A percentile compares a stretch with the other conserved stretches of the same genome.
These are phyloP conservation scores for Avena eriantha DNA, from an alignment of 176 grass and related monocot genomes.

Conservation along the genomic window DNA sequence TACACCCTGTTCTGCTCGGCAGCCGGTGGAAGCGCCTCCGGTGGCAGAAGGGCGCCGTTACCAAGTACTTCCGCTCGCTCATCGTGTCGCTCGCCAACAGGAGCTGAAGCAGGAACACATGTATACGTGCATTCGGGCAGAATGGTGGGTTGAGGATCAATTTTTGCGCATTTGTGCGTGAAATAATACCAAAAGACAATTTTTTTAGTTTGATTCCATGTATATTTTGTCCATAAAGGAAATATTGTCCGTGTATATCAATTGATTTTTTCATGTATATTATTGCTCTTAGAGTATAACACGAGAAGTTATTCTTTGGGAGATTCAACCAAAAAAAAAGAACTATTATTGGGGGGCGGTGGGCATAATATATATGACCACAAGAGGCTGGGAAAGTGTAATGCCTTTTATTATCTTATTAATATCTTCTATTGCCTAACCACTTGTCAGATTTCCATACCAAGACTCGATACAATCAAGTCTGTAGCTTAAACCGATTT, in stretches of 20 bases:
- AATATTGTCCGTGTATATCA: neutral
- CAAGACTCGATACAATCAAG: too few species aligned
- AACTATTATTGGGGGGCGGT: neutral
- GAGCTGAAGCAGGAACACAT: slow-evolving; percentile 32
- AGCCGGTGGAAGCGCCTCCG: slow-evolving; percentile 83
- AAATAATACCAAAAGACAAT: slow-evolving; percentile 18
- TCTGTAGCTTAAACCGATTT: too few species aligned
- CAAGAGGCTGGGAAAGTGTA: too few species aligned
- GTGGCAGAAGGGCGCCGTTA: slow-evolving; percentile 55
- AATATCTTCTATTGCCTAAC: too few species aligned
- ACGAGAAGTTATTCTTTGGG: neutral
- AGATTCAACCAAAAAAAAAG: too few species aligned
- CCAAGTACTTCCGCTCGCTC: slow-evolving; percentile 60
- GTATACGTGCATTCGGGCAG: neutral
- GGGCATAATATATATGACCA: too few species aligned
- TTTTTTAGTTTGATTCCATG: neutral
- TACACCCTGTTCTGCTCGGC: slow-evolving; percentile 57
- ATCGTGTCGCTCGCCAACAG: slow-evolving; percentile 50
- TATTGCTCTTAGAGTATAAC: neutral
- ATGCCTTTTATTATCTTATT: too few species aligned
- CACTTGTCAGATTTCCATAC: too few species aligned
- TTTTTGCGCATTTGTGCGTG: slow-evolving; percentile 20
- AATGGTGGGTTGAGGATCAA: neutral
- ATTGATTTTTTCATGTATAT: neutral
- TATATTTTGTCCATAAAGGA: neutral